Base-by-base conservation (phyloP, 1,284 basidiomycete species). In the Ustilago tritici region DNA sequence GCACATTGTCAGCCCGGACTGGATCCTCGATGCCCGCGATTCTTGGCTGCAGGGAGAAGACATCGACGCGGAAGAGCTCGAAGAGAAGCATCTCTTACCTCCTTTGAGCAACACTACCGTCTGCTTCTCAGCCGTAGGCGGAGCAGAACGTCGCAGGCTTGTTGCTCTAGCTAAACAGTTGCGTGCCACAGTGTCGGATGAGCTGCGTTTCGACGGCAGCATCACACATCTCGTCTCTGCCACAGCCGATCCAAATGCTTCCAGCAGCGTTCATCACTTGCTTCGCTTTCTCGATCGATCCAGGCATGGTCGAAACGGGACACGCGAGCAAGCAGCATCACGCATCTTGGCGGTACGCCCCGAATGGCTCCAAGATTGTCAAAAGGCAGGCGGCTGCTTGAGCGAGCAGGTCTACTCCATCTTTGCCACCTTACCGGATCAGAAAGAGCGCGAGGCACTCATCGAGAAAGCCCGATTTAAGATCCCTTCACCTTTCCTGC, bases 291-390 rank as follows among this genome's bases (percentile, higher is more conserved):
- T 78, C 28, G 73, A 74, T 17, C 61, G 76, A 34, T 57, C 65
- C 1, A 53, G 67, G 87, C 87, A 28, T 91, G 91, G 77, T 90
- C 91, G 1, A 88, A 90, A 67, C 91, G 92, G 83, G 91, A 92
- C 81, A 92, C 92, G 80, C 84, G 88, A 56, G 85, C 87, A 32
- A 88, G 90, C 72, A 19, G 82, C 74, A 15, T 91, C 92, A 79
- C 91, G 90, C 0, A 88, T 89, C 52, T 92, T 93, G 41, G 87
- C 93, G 2, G 90, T 94, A 1, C 93, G 93, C 91, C 92, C 93
- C 74, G 92, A 93, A 69, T 94, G 93, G 93, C 92, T 94, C 72
- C 92, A 92, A 91, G 93, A 94, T 77, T 93, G 89, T 38, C 73
- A 93, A 10, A 89, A 90, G 54, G 92, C 90, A 75, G 90, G 90